Percentiles rank a stretch among this genome's conserved stretches.
phyloP scores from a whole-genome alignment of 2,329 filamentous ascomycete genomes.

The Meredithiella fracta region DNA sequence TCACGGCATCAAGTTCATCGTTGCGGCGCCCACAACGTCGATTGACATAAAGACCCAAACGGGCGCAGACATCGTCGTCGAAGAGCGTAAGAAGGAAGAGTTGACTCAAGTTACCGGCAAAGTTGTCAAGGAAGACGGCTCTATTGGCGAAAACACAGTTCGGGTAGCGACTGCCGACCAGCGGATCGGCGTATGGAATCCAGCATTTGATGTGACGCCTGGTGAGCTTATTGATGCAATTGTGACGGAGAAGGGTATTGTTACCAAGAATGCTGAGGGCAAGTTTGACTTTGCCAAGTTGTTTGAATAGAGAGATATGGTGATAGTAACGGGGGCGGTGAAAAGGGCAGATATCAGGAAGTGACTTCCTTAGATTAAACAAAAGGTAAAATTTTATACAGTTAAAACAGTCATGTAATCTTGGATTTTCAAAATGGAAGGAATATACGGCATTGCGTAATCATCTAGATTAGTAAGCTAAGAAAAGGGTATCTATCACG shows the following conservation, averaged over 20 bases:
- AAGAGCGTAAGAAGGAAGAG: constrained; percentile 68
- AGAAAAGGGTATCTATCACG: too few species aligned
- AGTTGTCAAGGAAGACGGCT: constrained; percentile 44
- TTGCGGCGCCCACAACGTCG: constrained; percentile 85
- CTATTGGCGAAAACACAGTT: constrained; percentile 43
- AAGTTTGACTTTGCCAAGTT: constrained; percentile 35
- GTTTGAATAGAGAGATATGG: not conserved
- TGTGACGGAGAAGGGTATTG: constrained; percentile 78
- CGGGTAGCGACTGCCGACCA: constrained; percentile 65
- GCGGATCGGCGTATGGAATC: constrained; percentile 84
- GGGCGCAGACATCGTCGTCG: constrained; percentile 72
- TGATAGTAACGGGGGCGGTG: not conserved
- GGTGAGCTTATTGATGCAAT: constrained; percentile 79
- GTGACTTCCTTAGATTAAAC: not conserved
- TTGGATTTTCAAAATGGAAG: too few species aligned
- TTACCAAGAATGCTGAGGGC: constrained; percentile 58
- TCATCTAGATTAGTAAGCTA: too few species aligned
- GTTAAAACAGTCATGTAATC: too few species aligned
- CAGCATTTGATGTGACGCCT: constrained; percentile 90
- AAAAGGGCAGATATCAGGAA: not conserved
- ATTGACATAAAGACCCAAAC: constrained; percentile 71
- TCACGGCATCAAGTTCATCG: constrained; percentile 85
- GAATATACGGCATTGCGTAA: too few species aligned
- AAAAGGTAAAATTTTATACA: not conserved
- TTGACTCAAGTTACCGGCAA: constrained; percentile 74